Evolutionary conservation across 2,329 filamentous ascomycete species (phyloP).

Genomic region (Aureobasidium vineae): DNA sequence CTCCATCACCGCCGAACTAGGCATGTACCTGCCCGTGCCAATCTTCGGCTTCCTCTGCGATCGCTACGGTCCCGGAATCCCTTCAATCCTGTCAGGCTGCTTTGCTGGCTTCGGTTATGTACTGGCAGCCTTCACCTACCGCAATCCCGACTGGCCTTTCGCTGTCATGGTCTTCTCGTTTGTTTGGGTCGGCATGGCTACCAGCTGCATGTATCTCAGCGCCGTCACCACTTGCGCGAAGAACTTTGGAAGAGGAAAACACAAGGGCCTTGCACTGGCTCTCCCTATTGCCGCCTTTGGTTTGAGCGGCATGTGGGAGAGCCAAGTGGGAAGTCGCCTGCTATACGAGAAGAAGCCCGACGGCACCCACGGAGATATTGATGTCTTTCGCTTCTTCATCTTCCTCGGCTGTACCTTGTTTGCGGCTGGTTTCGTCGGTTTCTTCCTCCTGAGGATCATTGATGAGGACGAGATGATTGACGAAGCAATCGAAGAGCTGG

Average conservation of each 20-base stretch:
- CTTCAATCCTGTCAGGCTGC: conserved; percentile 68
- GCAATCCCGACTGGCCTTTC: conserved; percentile 66
- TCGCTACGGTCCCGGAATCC: conserved; percentile 73
- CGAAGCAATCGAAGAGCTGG: conserved; percentile 84
- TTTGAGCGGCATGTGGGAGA: conserved; percentile 92
- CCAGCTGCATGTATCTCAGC: conserved; percentile 83
- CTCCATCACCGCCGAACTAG: conserved; percentile 80
- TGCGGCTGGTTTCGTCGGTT: conserved; percentile 68
- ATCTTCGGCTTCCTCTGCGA: conserved; percentile 90
- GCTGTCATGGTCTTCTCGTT: conserved; percentile 83
- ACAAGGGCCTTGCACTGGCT: conserved; percentile 84
- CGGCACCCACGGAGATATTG: conserved; percentile 59
- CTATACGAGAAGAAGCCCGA: conserved; percentile 68
- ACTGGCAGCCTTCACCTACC: conserved; percentile 76
- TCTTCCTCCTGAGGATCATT: conserved; percentile 72
- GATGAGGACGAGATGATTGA: conserved; percentile 87
- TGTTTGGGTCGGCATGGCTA: conserved; percentile 75
- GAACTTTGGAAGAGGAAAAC: conserved; percentile 88
- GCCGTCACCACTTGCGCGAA: conserved; percentile 96
- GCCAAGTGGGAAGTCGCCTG: conserved; percentile 76
- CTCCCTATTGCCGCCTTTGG: conserved; percentile 91
- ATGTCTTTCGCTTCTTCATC: conserved; percentile 83
- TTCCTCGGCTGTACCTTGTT: conserved; percentile 75
- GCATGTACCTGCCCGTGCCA: conserved; percentile 89
- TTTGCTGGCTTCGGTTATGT: conserved; percentile 81